Conservation (phyloP, 805 yeast species). For the Wickerhamomyces silvicola region DNA sequence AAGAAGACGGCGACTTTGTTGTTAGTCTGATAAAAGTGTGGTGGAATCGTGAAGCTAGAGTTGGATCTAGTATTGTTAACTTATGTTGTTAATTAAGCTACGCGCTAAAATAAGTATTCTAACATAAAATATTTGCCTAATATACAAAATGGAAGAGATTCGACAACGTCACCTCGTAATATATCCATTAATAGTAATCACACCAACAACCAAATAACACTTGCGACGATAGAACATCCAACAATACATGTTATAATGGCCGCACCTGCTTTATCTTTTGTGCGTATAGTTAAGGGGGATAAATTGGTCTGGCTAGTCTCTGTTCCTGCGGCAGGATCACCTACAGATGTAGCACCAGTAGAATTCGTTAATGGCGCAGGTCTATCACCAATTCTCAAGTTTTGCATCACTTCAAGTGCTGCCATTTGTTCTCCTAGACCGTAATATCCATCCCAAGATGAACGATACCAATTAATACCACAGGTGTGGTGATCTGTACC, state of each 20-base stretch:
- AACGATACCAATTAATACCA: conserved; percentile 62
- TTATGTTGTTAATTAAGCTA: conserved; percentile 25
- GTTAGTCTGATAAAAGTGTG: conserved; percentile 35
- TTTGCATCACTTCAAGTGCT: conserved; percentile 56
- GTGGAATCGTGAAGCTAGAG: conserved; percentile 39
- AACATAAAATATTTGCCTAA: not conserved
- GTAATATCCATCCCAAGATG: conserved; percentile 57
- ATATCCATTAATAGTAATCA: conserved; percentile 7
- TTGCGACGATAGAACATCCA: conserved; percentile 33
- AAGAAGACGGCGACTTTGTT: conserved; percentile 39
- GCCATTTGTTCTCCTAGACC: conserved; percentile 85
- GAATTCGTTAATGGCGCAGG: conserved; percentile 53
- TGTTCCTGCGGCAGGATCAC: conserved; percentile 61
- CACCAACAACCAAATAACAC: conserved; percentile 34
- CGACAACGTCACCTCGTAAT: too few species aligned
- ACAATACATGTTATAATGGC: conserved; percentile 54
- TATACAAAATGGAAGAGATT: not conserved
- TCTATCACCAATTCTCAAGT: conserved; percentile 27
- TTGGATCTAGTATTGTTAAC: conserved; percentile 30
- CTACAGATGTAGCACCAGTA: conserved; percentile 61
- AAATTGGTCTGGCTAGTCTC: conserved; percentile 28
- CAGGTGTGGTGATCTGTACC: conserved; percentile 79
- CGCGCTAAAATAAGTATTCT: not conserved
- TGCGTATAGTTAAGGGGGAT: conserved; percentile 30
- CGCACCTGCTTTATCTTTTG: conserved; percentile 57